Evolutionary conservation across 2,329 filamentous ascomycete genomes (phyloP), one percentile per base, ranked within the genome.

Genomic region (Aspergillus pseudoviridinutans): DNA sequence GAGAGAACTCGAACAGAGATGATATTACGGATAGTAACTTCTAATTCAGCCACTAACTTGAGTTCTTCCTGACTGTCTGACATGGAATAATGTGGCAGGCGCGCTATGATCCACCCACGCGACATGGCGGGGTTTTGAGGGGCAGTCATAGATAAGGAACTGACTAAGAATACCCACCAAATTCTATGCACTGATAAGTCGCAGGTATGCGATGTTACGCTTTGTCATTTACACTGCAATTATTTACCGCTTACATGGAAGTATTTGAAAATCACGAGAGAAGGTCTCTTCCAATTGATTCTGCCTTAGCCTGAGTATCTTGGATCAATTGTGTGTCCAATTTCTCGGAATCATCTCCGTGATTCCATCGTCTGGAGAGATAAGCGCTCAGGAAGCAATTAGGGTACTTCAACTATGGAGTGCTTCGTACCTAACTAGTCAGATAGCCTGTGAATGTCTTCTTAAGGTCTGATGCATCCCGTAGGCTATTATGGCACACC

Each of bases 71-170:
- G 32, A 35, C 28, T 28, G 47, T 46, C 20, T 47, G 3, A 14
- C n/a, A 24, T 20, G 50, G 32, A 35, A 49, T 61, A 50, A 52
- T 55, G 63, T 61, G 64, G 62, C 61, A 62, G 61, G 55, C 64
- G 64, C 64, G 64, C 64, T 59, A 51, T 42, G 55, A 59, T 61
- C 58, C 61, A 60, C 56, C 59, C 58, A 63, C 61, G 63, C 63
- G 62, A 64, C 57, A 64, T 64, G 61, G 62, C 59, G 62, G 61
- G 61, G 64, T 47, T 56, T 51, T 58, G 64, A 65, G 64, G 64
- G 64, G 62, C 62, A 61, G 51, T 47, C 51, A 32, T 52, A 57
- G 61, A 63, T 63, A 63, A 63, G 59, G 52, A 35, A 58, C 50
- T 35, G 25, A 28, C 25, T 44, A 42, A 29, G 28, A 12, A 57